These are phyloP conservation scores for Fusarium sp. DNA, from an alignment of 2,329 filamentous ascomycete genomes.

Conservation along the genomic window DNA sequence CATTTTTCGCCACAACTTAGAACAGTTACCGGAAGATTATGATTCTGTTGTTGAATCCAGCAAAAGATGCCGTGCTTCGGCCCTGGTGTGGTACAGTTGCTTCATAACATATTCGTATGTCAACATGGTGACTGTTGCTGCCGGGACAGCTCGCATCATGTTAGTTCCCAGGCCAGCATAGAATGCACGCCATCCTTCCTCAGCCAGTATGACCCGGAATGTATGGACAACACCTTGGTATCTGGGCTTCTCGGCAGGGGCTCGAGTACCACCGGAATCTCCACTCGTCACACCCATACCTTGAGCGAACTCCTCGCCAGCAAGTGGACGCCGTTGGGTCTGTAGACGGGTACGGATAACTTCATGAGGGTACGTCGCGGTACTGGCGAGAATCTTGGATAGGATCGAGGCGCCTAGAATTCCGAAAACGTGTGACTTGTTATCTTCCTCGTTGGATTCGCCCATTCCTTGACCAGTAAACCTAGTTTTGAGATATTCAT, in stretches of 20 bases:
- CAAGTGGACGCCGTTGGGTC: conserved; percentile 83
- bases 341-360: conserved; percentile 93
- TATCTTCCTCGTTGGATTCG: conserved; percentile 59
- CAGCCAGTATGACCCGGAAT: conserved; percentile 83
- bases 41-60: conserved; percentile 27
- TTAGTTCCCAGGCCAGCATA: conserved; percentile 98
- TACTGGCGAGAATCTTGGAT: conserved; percentile 94
- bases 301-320: conserved; percentile 64
- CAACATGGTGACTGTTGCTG: conserved; percentile 96
- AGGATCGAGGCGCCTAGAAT: conserved; percentile 90
- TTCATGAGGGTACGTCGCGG: conserved; percentile 96
- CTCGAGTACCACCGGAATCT: conserved; percentile 45
- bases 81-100: conserved; percentile 59
- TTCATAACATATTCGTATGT: conserved; percentile 87
- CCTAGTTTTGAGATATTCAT: conserved; percentile 89
- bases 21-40: conserved; percentile 25
- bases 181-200: conserved; percentile 96
- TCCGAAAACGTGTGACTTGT: conserved; percentile 77
- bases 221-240: conserved; percentile 87
- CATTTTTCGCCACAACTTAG: neutral
- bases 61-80: conserved; percentile 51
- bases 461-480: conserved; percentile 95
- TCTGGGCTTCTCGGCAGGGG: conserved; percentile 55
- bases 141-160: conserved; percentile 94
- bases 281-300: conserved; percentile 59